Evolutionary conservation across 116 monocot species (phyloP).

Genomic region (Papilionanthe hybrid): DNA sequence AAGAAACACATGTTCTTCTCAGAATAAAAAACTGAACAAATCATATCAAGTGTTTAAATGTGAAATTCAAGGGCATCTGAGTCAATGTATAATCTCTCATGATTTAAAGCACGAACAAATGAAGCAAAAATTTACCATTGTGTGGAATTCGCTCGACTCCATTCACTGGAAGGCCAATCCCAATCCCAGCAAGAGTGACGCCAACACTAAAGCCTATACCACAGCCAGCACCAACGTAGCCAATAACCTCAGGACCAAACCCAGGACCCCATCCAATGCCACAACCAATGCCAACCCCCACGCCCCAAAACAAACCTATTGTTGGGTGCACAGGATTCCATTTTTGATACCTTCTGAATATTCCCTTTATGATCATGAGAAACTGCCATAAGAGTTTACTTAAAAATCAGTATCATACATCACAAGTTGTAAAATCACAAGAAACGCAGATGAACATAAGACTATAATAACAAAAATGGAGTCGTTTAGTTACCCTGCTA

Average conservation of each 20-base stretch:
- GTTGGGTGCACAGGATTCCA: slow-evolving; percentile 99
- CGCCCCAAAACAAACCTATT: slow-evolving; percentile 81
- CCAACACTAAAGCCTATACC: slow-evolving; percentile 85
- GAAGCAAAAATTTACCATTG: slow-evolving; percentile 29
- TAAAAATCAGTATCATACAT: background rate
- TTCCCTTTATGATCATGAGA: slow-evolving; percentile 83
- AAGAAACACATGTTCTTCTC: background rate
- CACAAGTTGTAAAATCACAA: background rate
- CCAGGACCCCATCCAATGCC: slow-evolving; percentile 98
- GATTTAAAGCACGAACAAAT: background rate
- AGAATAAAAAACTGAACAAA: background rate
- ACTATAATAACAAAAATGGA: background rate
- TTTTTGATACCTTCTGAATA: slow-evolving; percentile 73
- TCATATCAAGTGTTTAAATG: background rate
- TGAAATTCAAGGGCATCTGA: background rate
- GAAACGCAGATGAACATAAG: background rate
- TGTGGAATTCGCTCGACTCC: slow-evolving; percentile 30
- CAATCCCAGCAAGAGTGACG: slow-evolving; percentile 59
- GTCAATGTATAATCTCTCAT: background rate
- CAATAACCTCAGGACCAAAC: slow-evolving; percentile 87
- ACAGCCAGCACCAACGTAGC: slow-evolving; percentile 95
- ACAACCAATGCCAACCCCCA: slow-evolving; percentile 85
- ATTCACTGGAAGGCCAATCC: slow-evolving; percentile 71
- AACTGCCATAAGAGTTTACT: slow-evolving; percentile 17
- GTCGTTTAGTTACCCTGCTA: background rate